Conservation (phyloP, 2,329 filamentous ascomycete genomes). For the Microdochium paspali region DNA sequence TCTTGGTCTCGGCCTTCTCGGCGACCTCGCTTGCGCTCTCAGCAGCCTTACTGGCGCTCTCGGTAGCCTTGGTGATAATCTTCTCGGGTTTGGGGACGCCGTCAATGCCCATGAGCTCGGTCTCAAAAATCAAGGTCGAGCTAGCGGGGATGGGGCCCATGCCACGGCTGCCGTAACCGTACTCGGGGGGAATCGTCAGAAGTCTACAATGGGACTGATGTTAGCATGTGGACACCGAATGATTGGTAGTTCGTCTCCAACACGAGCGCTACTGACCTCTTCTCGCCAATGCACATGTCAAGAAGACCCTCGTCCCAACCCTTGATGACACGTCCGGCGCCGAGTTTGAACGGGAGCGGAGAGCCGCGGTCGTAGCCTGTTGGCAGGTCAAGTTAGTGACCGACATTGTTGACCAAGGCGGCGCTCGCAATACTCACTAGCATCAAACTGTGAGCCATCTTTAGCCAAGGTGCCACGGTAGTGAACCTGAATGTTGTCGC, state of each 20-base stretch:
- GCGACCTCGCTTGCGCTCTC: conserved; percentile 13
- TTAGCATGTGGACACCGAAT: conserved; percentile 8
- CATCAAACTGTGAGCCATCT: conserved; percentile 74
- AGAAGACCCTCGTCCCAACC: conserved; percentile 91
- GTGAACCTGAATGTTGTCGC: conserved; percentile 78
- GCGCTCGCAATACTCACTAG: conserved; percentile 40
- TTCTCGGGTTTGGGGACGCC: conserved; percentile 51
- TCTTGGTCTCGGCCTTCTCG: conserved; percentile 25
- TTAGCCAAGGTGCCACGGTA: conserved; percentile 73
- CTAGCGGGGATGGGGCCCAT: conserved; percentile 78
- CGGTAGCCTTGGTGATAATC: conserved; percentile 28
- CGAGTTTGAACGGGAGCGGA: conserved; percentile 74
- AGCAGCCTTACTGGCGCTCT: conserved; percentile 13
- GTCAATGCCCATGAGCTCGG: conserved; percentile 75
- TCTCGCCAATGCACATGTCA: conserved; percentile 95
- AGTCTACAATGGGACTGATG: conserved; percentile 34
- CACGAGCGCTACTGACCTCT: conserved; percentile 39
- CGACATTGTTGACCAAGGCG: conserved; percentile 28
- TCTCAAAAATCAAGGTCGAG: conserved; percentile 83
- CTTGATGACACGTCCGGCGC: conserved; percentile 76
- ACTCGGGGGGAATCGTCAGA: conserved; percentile 79
- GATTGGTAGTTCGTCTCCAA: background rate
- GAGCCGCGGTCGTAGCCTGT: conserved; percentile 61
- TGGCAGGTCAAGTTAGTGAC: conserved; percentile 12
- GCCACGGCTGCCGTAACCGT: conserved; percentile 68